phyloP scores from a whole-genome alignment of 2,329 filamentous ascomycete species.

The Aureobasidium subglaciale region DNA sequence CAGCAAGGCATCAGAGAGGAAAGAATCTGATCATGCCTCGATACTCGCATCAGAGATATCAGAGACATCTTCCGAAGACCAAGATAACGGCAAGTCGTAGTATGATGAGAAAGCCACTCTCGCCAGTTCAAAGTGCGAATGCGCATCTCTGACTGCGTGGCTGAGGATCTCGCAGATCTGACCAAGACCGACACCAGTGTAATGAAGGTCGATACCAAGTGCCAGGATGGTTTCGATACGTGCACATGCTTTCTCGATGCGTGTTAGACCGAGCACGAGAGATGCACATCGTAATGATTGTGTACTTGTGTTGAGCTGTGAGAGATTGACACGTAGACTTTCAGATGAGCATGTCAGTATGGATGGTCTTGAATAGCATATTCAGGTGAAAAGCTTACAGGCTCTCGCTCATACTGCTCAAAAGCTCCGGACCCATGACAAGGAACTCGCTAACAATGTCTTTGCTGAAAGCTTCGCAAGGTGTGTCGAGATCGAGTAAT shows the following conservation, averaged over 20 bases:
- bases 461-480: not conserved
- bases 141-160: not conserved
- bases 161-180: conserved; percentile 1
- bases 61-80: not conserved
- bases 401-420: not conserved
- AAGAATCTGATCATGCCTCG: not conserved
- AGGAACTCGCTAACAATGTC: not conserved
- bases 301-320: not conserved
- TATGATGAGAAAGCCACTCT: not conserved
- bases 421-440: not conserved
- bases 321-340: not conserved
- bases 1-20: not conserved
- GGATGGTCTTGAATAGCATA: not conserved
- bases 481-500: conserved; percentile 10
- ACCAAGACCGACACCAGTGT: not conserved
- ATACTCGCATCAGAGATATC: not conserved
- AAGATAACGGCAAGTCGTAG: not conserved
- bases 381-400: not conserved
- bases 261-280: not conserved
- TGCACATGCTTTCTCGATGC: conserved; percentile 3
- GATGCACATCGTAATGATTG: conserved; percentile 9
- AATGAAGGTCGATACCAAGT: conserved; percentile 3
- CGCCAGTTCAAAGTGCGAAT: not conserved
- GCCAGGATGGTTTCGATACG: not conserved
- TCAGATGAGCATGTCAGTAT: not conserved